phyloP scores from a whole-genome alignment of 768 basidiomycete species.

The Mycena crocata region DNA sequence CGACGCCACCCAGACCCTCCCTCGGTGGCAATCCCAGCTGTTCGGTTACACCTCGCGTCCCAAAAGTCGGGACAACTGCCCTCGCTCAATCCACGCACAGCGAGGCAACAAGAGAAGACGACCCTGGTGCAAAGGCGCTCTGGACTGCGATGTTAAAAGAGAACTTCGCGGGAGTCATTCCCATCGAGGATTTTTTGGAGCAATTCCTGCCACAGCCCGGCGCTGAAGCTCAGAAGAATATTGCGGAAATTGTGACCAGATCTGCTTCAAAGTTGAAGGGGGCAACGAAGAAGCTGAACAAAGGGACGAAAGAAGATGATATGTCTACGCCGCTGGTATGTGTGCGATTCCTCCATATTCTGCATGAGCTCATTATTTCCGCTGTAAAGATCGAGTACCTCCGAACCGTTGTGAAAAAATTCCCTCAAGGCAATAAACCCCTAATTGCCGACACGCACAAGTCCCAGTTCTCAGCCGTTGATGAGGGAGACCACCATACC shows the following conservation, averaged over 20 bases:
- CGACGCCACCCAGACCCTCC: background rate
- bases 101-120: background rate
- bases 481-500: background rate
- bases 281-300: background rate
- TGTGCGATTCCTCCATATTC: background rate
- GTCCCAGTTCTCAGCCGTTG: background rate
- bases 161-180: background rate
- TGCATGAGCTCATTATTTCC: background rate
- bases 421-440: background rate
- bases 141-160: background rate
- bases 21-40: background rate
- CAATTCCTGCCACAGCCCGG: background rate
- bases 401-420: background rate
- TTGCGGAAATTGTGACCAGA: background rate
- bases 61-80: background rate
- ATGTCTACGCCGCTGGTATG: background rate
- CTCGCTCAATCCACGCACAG: background rate
- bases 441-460: constrained; percentile 7
- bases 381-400: background rate
- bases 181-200: background rate
- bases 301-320: background rate
- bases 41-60: background rate
- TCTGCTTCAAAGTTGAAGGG: background rate
- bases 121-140: background rate
- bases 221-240: background rate